phyloP scores from a whole-genome alignment of 768 basidiomycete species.

The Lactarius pseudohatsudake region DNA sequence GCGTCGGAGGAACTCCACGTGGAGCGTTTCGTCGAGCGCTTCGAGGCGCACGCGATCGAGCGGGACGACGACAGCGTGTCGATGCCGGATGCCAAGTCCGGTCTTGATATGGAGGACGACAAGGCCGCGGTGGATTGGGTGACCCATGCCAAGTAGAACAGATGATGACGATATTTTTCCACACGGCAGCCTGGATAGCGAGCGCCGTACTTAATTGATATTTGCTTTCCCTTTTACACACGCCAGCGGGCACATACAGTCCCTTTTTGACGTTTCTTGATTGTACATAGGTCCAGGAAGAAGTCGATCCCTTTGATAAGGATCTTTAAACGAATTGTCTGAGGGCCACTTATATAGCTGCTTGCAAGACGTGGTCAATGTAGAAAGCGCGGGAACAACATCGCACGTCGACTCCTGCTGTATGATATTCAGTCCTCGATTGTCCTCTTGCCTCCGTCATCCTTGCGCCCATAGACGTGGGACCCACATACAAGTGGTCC shows the following conservation, averaged over 20 bases:
- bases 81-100: constrained; percentile 2
- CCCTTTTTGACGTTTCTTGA: background rate
- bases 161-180: background rate
- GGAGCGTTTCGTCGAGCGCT: constrained; percentile 29
- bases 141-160: background rate
- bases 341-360: too few relatives aligned
- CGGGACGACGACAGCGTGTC: constrained; percentile 21
- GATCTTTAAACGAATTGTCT: background rate
- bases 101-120: background rate
- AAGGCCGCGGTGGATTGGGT: constrained; percentile 3
- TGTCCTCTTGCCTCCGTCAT: too few relatives aligned
- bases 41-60: constrained; percentile 26
- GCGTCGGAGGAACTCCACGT: constrained; percentile 15
- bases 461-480: too few relatives aligned
- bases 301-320: background rate
- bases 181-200: background rate
- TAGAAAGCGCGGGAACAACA: too few relatives aligned
- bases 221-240: background rate
- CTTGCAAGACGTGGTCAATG: too few relatives aligned
- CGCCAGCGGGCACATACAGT: background rate
- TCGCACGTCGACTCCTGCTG: too few relatives aligned
- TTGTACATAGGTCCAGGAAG: background rate
- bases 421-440: too few relatives aligned
- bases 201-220: background rate
- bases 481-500: too few relatives aligned